Evolutionary conservation across 2,329 filamentous ascomycete species (phyloP).

Genomic region (Huntiella decipiens): DNA sequence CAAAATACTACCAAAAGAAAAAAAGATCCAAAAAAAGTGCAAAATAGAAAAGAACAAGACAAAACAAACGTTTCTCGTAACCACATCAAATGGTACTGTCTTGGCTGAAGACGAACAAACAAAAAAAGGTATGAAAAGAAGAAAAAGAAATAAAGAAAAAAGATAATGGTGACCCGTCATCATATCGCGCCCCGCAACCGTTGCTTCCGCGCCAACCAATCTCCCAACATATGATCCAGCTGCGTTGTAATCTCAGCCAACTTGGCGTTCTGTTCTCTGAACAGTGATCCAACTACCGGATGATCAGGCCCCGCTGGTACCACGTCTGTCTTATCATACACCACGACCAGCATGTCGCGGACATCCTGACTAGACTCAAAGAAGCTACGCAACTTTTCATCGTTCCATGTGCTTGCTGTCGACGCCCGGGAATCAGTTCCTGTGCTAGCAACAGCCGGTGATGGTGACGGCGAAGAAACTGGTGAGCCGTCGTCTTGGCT

Average conservation of each 20-base stretch:
- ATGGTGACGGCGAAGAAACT: constrained; percentile 44
- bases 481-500: constrained; percentile 44
- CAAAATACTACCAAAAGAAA: not conserved
- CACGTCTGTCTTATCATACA: constrained; percentile 79
- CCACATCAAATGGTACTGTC: not conserved
- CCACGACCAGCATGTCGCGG: constrained; percentile 71
- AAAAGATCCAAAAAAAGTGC: not conserved
- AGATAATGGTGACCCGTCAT: not conserved
- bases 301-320: constrained; percentile 66
- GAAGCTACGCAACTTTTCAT: constrained; percentile 68
- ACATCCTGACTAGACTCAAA: constrained; percentile 70
- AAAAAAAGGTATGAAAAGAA: not conserved
- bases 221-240: constrained; percentile 70
- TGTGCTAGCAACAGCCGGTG: constrained; percentile 16
- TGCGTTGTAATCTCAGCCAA: constrained; percentile 74
- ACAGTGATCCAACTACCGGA: constrained; percentile 61
- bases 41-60: not conserved
- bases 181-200: constrained; percentile 31
- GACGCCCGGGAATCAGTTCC: constrained; percentile 16
- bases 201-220: constrained; percentile 59
- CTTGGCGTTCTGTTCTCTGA: constrained; percentile 70
- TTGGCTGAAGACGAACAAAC: not conserved
- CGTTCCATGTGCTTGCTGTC: constrained; percentile 56
- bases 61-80: not conserved
- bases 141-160: not conserved